Percentiles rank a stretch among this genome's conserved stretches.
phyloP scores from a whole-genome alignment of 2,329 filamentous ascomycete genomes.

The Alternaria panax region DNA sequence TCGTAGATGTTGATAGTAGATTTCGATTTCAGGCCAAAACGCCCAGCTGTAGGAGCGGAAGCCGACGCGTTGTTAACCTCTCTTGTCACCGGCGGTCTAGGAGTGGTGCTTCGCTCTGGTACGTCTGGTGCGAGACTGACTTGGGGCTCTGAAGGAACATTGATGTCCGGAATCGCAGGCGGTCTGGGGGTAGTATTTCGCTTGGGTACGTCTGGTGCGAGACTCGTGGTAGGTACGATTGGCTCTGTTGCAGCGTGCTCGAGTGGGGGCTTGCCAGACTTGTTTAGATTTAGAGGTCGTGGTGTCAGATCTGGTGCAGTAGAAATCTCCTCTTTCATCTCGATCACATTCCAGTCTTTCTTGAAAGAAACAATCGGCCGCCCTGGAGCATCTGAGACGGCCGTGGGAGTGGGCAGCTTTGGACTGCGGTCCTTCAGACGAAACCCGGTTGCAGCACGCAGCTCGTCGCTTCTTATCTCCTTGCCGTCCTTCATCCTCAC shows the following conservation, averaged over 20 bases:
- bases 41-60: slow-evolving; percentile 26
- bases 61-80: slow-evolving; percentile 39
- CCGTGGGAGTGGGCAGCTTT: slow-evolving; percentile 85
- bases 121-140: slow-evolving; percentile 58
- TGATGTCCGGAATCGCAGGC: slow-evolving; percentile 44
- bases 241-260: slow-evolving; percentile 53
- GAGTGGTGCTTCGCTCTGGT: slow-evolving; percentile 24
- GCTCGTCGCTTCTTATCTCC: slow-evolving; percentile 86
- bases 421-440: slow-evolving; percentile 83
- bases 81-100: slow-evolving; percentile 35
- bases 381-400: slow-evolving; percentile 88
- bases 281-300: slow-evolving; percentile 25
- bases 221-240: slow-evolving; percentile 59
- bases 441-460: slow-evolving; percentile 89
- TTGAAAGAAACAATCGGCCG: slow-evolving; percentile 98
- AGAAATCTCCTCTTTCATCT: slow-evolving; percentile 65
- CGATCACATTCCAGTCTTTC: slow-evolving; percentile 78
- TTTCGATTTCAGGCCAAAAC: slow-evolving; percentile 26
- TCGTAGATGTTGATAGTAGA: slow-evolving; percentile 39
- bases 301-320: slow-evolving; percentile 30
- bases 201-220: slow-evolving; percentile 49
- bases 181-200: slow-evolving; percentile 22
- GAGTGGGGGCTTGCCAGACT: slow-evolving; percentile 35
- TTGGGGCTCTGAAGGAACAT: slow-evolving; percentile 51
- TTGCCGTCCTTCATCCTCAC: slow-evolving; percentile 75